Evolutionary conservation across 2,329 filamentous ascomycete genomes (phyloP), one percentile per base, ranked within the genome.

Genomic region (Penicillium aurantiogriseum): DNA sequence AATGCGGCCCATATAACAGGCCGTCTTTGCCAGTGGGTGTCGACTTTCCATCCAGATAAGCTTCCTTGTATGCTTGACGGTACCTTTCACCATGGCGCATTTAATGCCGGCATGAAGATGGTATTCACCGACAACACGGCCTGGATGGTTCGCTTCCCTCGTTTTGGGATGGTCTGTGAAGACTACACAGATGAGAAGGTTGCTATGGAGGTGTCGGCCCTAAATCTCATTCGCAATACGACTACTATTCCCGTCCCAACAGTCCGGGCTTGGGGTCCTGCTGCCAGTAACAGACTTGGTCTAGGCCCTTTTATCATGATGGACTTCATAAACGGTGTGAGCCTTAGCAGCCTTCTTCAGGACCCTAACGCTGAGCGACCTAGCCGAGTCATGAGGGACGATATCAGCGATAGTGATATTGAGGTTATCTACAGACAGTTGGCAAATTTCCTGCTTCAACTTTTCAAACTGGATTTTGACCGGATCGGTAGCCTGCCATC

Each of bases 291-390:
- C 45, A 27, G 3, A 3, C 46, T 69, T 46, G 58, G 61, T 54
- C 58, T 71, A 27, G 66, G 69, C 27, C 67, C 66, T 9, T 69
- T 71, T 31, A 71, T 71, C 7, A 66, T 71, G n/a, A 71, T 71
- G 67, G 64, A 69, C 51, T 70, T 69, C 9, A 63, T 67, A 54
- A 23, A 67, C 17, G 65, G 66, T 45, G 61, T 69, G 38, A 61
- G 64, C 59, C 67, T 71, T 49, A 60, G 46, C 31, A 59, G 64
- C 23, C 40, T 71, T 52, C 60, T 70, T 5, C 51, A 33, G 25
- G 63, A 70, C 48, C 62, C 79, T 72, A 4, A 73, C 69, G 13
- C 69, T 65, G 59, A 81, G 75, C 15, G 81, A 61, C 44, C 72
- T 17, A 65, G 69, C 10, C 76, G 74, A 3, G 77, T 80, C 35